phyloP scores from a whole-genome alignment of 306 rosid genomes.

The Vicia sativa region DNA sequence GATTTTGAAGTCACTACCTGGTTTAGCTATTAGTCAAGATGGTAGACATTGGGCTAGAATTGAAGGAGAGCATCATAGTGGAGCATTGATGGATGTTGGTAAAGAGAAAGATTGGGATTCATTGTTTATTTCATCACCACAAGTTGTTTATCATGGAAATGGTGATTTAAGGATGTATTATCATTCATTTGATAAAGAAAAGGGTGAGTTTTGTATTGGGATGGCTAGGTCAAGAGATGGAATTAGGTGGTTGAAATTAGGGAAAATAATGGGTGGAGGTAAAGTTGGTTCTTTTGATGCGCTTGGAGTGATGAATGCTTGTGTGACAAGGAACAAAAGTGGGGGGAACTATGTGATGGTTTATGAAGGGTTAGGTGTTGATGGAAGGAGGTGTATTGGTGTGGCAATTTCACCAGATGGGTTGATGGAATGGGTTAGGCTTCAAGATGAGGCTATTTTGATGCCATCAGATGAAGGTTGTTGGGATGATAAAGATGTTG shows the following conservation, averaged over 20 bases:
- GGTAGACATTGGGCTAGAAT: constrained; percentile 91
- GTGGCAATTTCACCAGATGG: constrained; percentile 70
- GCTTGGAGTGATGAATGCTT: constrained; percentile 57
- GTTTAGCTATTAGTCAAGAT: constrained; percentile 83
- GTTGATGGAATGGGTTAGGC: constrained; percentile 64
- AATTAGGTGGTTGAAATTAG: constrained; percentile 72
- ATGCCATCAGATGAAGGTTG: constrained; percentile 49
- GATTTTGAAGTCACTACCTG: constrained; percentile 65
- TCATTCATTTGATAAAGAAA: constrained; percentile 66
- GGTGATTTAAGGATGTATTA: constrained; percentile 84
- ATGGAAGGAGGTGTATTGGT: constrained; percentile 74
- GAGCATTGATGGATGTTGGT: constrained; percentile 79
- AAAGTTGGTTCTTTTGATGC: constrained; percentile 60
- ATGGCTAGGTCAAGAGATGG: constrained; percentile 89
- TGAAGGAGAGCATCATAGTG: constrained; percentile 87
- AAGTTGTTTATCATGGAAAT: constrained; percentile 65
- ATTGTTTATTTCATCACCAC: constrained; percentile 61
- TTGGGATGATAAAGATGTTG: constrained; percentile 70
- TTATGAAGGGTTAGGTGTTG: constrained; percentile 67
- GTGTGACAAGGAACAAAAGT: constrained; percentile 53
- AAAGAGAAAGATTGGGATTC: constrained; percentile 71
- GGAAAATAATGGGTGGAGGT: constrained; percentile 72
- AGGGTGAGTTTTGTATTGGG: constrained; percentile 61
- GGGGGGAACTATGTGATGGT: constrained; percentile 75
- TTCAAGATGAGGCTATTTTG: constrained; percentile 52